Conservation (phyloP, 441 rosid genomes). For the Cnidoscolus chayamansa region DNA sequence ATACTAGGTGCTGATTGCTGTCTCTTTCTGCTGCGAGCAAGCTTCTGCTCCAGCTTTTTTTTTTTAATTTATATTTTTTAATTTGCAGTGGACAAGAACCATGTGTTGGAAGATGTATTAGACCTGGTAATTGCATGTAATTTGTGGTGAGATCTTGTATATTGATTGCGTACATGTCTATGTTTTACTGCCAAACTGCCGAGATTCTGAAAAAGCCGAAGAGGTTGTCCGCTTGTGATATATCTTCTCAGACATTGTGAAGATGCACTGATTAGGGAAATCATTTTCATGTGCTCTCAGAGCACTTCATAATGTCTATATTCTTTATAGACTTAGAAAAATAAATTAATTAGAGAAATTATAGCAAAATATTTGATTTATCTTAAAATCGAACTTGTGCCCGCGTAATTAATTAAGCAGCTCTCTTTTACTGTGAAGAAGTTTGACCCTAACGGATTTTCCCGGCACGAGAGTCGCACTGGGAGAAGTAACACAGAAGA, state of each 20-base stretch:
- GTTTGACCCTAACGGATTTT: background rate
- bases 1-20: background rate
- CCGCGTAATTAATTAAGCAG: no score
- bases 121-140: background rate
- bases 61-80: background rate
- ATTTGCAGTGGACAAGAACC: background rate
- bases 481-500: conserved; percentile 6
- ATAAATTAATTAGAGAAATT: no score
- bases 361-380: no score
- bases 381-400: no score
- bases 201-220: no score
- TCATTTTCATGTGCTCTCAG: no score
- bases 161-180: no score
- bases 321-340: no score
- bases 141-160: background rate
- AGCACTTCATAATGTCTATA: no score
- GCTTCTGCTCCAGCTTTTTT: background rate
- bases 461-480: background rate
- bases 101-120: background rate
- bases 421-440: background rate
- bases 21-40: background rate
- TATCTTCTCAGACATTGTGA: background rate
- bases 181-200: no score
- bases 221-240: background rate
- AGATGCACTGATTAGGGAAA: background rate